phyloP scores from a whole-genome alignment of 192 early-diverging fungal species.

The Dimargaris cristalligena region DNA sequence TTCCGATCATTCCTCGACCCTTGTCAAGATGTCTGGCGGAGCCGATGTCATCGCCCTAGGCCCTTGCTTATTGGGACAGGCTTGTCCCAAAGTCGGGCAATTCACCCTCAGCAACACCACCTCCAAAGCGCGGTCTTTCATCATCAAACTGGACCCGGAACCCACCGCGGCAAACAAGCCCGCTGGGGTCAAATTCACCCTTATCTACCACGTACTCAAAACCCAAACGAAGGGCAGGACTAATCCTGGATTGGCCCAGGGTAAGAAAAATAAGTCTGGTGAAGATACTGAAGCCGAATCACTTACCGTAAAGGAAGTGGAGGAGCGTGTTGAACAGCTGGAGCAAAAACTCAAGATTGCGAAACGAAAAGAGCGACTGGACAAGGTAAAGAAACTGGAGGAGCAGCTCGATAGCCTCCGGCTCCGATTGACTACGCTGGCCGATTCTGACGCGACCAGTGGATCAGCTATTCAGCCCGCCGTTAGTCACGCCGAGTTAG shows the following conservation, averaged over 20 bases:
- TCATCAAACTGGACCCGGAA: conserved; percentile 12
- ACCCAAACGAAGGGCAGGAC: not conserved
- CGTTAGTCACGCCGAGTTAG: no score
- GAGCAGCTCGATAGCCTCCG: conserved; percentile 60
- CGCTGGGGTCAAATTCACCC: not conserved
- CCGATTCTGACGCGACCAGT: no score
- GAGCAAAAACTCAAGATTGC: conserved; percentile 98
- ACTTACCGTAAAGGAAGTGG: conserved; percentile 39
- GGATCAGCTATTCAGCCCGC: no score
- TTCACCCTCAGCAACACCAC: conserved; percentile 73
- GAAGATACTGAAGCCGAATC: conserved; percentile 31
- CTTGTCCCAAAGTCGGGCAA: conserved; percentile 29
- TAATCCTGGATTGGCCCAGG: no score
- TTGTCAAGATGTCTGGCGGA: not conserved
- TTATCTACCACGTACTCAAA: not conserved
- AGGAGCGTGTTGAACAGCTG: conserved; percentile 89
- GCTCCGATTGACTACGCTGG: conserved; percentile 16
- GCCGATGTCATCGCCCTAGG: conserved; percentile 44
- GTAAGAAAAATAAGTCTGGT: conserved; percentile 19
- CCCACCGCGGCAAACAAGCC: not conserved
- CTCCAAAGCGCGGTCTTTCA: conserved; percentile 58
- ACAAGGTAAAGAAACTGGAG: conserved; percentile 72
- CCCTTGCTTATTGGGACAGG: conserved; percentile 36
- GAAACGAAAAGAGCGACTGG: conserved; percentile 63
- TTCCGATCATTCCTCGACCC: no score